Evolutionary conservation across 1,284 basidiomycete species (phyloP).

Genomic region (Heterobasidion parviporum): DNA sequence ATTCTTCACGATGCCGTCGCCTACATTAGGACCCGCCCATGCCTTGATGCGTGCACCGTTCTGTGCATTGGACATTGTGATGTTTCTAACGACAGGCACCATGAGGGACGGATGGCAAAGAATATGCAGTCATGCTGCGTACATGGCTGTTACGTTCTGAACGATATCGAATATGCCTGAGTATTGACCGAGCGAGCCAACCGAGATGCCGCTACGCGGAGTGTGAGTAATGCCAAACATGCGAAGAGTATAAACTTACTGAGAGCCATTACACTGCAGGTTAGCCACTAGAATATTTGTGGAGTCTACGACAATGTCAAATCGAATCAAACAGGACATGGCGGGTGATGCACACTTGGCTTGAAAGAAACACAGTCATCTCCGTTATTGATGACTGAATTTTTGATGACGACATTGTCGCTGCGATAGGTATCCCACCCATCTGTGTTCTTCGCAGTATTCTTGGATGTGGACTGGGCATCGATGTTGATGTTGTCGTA

Average conservation of each 20-base stretch:
- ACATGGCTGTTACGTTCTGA: conserved; percentile 32
- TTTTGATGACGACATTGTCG: conserved; percentile 21
- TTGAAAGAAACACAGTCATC: conserved; percentile 37
- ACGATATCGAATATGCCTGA: conserved; percentile 41
- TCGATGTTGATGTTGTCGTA: conserved; percentile 31
- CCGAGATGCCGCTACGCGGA: conserved; percentile 28
- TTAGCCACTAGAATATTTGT: conserved; percentile 36
- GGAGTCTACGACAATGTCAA: conserved; percentile 16
- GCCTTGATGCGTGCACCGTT: conserved; percentile 47
- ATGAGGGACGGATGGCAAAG: background rate
- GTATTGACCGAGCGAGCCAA: conserved; percentile 41
- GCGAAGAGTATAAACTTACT: conserved; percentile 18
- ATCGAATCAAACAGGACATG: background rate
- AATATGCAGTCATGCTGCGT: conserved; percentile 3
- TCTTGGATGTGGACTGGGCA: conserved; percentile 33
- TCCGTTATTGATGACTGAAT: conserved; percentile 23
- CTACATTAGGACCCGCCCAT: conserved; percentile 25
- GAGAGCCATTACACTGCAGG: conserved; percentile 34
- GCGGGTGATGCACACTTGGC: conserved; percentile 23
- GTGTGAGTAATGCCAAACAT: no score
- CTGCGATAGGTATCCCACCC: conserved; percentile 57
- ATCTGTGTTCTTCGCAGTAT: conserved; percentile 45
- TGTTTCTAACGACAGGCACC: conserved; percentile 21
- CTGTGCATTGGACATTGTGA: conserved; percentile 38
- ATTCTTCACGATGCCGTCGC: conserved; percentile 28